A percentile compares a stretch with the other conserved stretches of the same genome.
These are phyloP conservation scores for Suillus bovinus DNA, from an alignment of 768 basidiomycete species.

Conservation along the genomic window DNA sequence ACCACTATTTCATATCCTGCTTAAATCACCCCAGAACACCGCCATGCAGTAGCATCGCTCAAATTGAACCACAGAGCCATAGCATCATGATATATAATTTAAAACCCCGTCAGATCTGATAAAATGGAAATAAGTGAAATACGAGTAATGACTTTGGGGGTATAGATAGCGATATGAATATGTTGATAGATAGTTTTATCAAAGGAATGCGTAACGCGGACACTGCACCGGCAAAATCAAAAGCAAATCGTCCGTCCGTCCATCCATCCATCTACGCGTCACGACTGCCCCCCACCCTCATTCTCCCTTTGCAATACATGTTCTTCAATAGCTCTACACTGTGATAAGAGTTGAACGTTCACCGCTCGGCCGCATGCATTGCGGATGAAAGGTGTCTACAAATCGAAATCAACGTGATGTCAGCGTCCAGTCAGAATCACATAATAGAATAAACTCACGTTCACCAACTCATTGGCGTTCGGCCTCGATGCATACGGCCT, in stretches of 20 bases:
- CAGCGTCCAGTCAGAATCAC: not conserved
- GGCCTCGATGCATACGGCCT: constrained; percentile 58
- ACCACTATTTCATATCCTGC: no score
- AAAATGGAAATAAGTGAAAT: not conserved
- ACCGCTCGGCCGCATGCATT: constrained; percentile 69
- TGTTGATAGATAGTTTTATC: constrained; percentile 2
- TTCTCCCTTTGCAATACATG: constrained; percentile 20
- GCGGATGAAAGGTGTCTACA: constrained; percentile 61
- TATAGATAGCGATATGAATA: constrained; percentile 7
- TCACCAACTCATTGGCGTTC: constrained; percentile 53
- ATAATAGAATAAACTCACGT: constrained; percentile 42
- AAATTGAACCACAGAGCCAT: not conserved
- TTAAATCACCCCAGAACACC: not conserved
- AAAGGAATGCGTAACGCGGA: not conserved
- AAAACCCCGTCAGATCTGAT: not conserved
- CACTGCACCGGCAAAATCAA: not conserved
- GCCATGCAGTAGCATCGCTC: not conserved
- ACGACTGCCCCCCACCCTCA: not conserved
- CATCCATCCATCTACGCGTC: not conserved
- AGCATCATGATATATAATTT: constrained; percentile 5
- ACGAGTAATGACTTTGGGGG: not conserved
- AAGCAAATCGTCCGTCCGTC: not conserved
- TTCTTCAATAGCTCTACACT: constrained; percentile 70
- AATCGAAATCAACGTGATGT: not conserved
- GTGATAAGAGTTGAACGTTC: constrained; percentile 64